Base-by-base conservation (phyloP, 1,284 basidiomycete genomes). In the Vanrija sp. region DNA sequence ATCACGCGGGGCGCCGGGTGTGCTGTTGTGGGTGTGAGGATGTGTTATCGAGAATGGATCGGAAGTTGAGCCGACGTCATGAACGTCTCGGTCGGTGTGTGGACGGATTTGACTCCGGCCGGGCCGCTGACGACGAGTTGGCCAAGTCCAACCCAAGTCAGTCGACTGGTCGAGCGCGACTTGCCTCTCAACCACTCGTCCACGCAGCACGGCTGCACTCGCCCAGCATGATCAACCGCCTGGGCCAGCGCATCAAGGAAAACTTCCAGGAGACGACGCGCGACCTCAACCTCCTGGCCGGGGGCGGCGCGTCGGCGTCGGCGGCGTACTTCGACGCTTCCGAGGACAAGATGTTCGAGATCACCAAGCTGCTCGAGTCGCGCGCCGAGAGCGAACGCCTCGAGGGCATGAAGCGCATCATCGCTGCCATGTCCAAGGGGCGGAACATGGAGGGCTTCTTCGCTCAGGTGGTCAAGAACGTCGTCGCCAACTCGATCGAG, bases 371-470 rank as follows among this genome's bases (percentile, higher is more conserved):
- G 66, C 83, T 97, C 42, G 89, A 94, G 66, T 89, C 87, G 6
- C 87, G 82, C 61, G 86, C 85, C 54, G 93, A 96, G 66, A 80
- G 86, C 54, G 92, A 96, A 71, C 90, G 92, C 68, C 78, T 95
- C 51, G 91, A 96, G 66, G 93, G 91, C 7, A 88, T 97, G 86
- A 94, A 94, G 77, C 81, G 91, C 62, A 83, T 97, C 54, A 85
- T 96, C 60, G 93, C 91, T 44, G 91, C 94, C 74, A 93, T 96
- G 62, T 93, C 90, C 39, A 95, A 95, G 78, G 88, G 88, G 29
- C 86, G 91, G 49, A 89, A 93, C 67, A 91, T 94, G 62, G 88
- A 92, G 38, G 85, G 86, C 58, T 94, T 91, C 81, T 96, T 95
- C 68, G 89, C 93, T 5, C 88, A 89, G 71, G 93, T 96, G 39